Percentiles rank a stretch among this genome's conserved stretches.
Evolutionary conservation across 352 stramenopile species (phyloP).

Genomic region (Pelagophyceae sp.): DNA sequence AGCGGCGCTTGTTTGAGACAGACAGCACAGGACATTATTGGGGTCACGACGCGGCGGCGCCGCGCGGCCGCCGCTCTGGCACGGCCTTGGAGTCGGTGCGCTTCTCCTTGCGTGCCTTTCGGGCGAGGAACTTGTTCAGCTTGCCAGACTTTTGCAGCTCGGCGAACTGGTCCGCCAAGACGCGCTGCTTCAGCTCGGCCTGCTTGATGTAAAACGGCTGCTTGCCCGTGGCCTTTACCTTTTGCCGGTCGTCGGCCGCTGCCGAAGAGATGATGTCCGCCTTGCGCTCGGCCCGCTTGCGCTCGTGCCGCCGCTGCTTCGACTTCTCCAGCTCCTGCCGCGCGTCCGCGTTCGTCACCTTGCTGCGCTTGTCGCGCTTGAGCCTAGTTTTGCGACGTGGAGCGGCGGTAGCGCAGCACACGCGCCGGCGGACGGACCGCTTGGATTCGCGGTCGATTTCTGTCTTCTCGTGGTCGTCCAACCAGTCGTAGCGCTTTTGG

Average conservation of each 20-base stretch:
- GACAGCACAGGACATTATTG: too few species aligned
- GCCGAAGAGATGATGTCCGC: neutral
- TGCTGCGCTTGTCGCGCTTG: neutral
- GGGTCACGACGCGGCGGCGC: too few species aligned
- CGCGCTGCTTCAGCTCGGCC: neutral
- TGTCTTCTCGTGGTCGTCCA: neutral
- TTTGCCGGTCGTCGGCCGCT: too few species aligned
- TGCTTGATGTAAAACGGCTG: neutral
- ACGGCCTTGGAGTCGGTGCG: neutral
- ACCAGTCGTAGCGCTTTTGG: neutral
- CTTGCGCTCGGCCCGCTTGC: neutral
- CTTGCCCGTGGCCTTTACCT: neutral
- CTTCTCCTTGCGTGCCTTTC: neutral
- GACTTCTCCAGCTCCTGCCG: neutral
- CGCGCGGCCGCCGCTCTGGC: neutral
- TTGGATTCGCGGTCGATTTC: neutral
- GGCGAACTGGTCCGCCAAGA: neutral
- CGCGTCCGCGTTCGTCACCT: neutral
- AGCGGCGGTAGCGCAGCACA: too few species aligned
- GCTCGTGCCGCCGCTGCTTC: neutral
- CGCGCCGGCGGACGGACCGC: too few species aligned
- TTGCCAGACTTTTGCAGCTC: neutral
- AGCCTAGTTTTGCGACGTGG: too few species aligned
- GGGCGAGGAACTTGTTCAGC: neutral
- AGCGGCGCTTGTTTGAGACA: too few species aligned